Evolutionary conservation across 163 green algal genomes (phyloP).

Genomic region (Scenedesmus sp.): DNA sequence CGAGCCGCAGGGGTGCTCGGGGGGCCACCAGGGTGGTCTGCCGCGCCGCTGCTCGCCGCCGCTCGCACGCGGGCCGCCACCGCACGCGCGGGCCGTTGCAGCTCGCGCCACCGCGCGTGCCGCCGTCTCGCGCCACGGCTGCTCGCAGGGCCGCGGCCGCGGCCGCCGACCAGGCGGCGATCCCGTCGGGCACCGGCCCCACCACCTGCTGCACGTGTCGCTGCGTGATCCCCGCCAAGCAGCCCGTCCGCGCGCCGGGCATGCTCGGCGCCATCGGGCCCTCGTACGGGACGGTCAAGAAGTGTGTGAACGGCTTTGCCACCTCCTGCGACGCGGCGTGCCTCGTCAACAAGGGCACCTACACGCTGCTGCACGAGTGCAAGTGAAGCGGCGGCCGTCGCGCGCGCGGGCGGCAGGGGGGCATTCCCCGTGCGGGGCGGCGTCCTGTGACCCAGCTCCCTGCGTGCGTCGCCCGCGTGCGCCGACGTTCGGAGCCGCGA

Average conservation of each 20-base stretch:
- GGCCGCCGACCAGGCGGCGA: too few relatives aligned
- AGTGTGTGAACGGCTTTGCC: constrained; percentile 15
- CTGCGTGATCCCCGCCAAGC: neutral
- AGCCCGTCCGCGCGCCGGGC: neutral
- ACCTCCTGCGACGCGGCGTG: constrained; percentile 25
- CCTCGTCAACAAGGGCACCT: neutral
- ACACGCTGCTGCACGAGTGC: neutral
- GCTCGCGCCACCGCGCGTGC: too few relatives aligned
- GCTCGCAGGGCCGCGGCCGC: too few relatives aligned
- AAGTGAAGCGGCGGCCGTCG: neutral
- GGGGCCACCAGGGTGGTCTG: too few relatives aligned
- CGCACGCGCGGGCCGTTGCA: too few relatives aligned
- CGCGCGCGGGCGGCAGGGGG: neutral
- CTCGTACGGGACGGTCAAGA: constrained; percentile 12
- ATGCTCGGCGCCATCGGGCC: neutral
- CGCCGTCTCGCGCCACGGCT: too few relatives aligned
- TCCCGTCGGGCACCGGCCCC: neutral
- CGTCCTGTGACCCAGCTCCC: neutral
- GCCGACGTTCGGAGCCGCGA: too few relatives aligned
- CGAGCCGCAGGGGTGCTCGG: too few relatives aligned
- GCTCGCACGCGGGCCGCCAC: too few relatives aligned
- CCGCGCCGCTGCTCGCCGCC: too few relatives aligned
- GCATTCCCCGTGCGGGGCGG: neutral
- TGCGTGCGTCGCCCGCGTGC: neutral
- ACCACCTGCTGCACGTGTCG: constrained; percentile 31